These are phyloP conservation scores for Closterium sp. DNA, from an alignment of 139 green algal species.

Conservation along the genomic window DNA sequence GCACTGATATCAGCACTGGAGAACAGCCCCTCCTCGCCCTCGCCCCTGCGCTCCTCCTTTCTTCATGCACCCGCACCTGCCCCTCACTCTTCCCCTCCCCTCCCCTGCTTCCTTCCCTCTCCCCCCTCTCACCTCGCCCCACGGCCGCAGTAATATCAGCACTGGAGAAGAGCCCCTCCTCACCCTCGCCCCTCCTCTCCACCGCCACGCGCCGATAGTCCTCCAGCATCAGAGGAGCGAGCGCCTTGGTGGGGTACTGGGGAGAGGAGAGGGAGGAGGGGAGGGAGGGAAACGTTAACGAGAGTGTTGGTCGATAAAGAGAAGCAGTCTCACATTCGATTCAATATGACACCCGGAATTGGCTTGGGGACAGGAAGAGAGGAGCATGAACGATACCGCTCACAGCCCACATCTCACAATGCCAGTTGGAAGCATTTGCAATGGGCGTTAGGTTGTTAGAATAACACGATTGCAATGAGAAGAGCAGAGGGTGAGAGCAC, in stretches of 20 bases:
- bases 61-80: no score
- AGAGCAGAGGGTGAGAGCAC: not conserved
- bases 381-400: no score
- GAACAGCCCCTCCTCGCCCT: no score
- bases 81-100: not conserved
- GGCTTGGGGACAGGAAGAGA: no score
- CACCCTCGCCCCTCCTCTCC: constrained; percentile 33
- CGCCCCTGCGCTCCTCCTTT: no score
- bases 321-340: not conserved
- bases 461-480: no score
- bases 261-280: not conserved
- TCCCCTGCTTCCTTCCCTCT: not conserved
- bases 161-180: constrained; percentile 22
- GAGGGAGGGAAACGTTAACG: not conserved
- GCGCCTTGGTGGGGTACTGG: constrained; percentile 66
- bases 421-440: no score
- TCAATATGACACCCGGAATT: no score
- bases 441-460: no score
- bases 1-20: no score
- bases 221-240: constrained; percentile 71
- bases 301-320: not conserved
- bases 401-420: no score
- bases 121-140: not conserved
- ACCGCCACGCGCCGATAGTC: constrained; percentile 64
- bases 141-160: constrained; percentile 18